These are phyloP conservation scores for Globisporangium orthogonon DNA, from an alignment of 352 stramenopile genomes.

Conservation along the genomic window DNA sequence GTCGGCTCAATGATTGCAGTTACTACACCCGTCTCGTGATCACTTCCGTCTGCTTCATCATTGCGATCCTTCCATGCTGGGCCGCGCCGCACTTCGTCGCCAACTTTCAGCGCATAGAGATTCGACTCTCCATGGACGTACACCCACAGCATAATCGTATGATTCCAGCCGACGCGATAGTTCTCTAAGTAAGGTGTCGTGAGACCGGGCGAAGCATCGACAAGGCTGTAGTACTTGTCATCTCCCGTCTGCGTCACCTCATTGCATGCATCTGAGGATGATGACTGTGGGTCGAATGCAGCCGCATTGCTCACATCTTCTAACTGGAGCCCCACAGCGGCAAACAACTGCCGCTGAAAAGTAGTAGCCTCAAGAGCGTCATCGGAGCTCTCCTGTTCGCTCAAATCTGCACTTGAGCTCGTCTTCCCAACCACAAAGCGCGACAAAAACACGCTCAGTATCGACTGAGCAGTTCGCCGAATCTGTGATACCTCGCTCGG, in stretches of 20 bases:
- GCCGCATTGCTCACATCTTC: conserved; percentile 22
- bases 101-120: conserved; percentile 58
- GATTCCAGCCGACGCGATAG: conserved; percentile 48
- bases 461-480: conserved; percentile 44
- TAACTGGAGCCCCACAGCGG: conserved; percentile 58
- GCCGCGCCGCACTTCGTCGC: conserved; percentile 55
- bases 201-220: conserved; percentile 29
- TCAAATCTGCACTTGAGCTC: conserved; percentile 11
- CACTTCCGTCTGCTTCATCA: conserved; percentile 10
- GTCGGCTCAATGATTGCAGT: conserved; percentile 33
- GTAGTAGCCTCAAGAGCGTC: conserved; percentile 26
- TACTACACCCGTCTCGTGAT: conserved; percentile 31
- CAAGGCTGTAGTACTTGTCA: conserved; percentile 23
- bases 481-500: conserved; percentile 33
- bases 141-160: conserved; percentile 77
- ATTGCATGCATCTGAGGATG: not conserved
- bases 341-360: conserved; percentile 70
- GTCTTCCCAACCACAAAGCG: conserved; percentile 45
- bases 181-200: conserved; percentile 24
- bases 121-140: conserved; percentile 32
- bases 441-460: conserved; percentile 52
- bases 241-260: not conserved
- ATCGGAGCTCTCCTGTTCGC: conserved; percentile 7
- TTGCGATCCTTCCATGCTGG: conserved; percentile 34
- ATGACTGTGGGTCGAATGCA: not conserved